Base-by-base conservation (phyloP, 1,284 basidiomycete species). In the Abortiporus biennis region DNA sequence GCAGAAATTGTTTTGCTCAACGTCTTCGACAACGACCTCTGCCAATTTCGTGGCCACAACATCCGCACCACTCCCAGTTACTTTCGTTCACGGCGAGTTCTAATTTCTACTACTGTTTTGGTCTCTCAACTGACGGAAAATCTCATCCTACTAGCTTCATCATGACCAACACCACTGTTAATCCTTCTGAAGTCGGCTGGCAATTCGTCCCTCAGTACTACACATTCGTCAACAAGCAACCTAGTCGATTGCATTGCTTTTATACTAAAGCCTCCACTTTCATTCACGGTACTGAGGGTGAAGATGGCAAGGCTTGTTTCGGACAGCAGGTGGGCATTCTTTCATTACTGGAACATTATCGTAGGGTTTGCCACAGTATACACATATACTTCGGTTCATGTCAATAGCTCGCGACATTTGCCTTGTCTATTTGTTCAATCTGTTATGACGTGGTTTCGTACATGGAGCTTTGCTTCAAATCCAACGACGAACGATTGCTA, bases 221-320 rank as follows among this genome's bases (percentile, higher is more conserved):
- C 72, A 94, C 90, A 58, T 94, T 92, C 74, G 89, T 97, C 65
- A 96, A 99, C 80, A 94, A 97, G 71, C 85, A 95, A 51, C 95
- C 95, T 51, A 76, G 87, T 67, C 88, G 92, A 63, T 80, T 99
- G 53, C 95, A 99, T 71, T 95, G 93, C 71, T 99, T 99, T 74
- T 99, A 99, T 76, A 97, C 87, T 62, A 98, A 98, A 78, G 80
- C 81, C 56, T 97, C 93, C 40, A 97, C 95, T 53, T 95, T 94
- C 71, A 89, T 89, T 62, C 93, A 96, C 66, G 92, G 92, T 44
- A 89, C 87, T 46, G 93, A 96, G 72, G 96, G 94, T 45, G 93
- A 96, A 67, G 95, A 98, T 42, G 69, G 76, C 45, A 82, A 83
- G 53, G 76, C 91, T 25, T 91, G 85, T 69, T 89, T 82, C 55